Evolutionary conservation across 306 rosid genomes (phyloP).

Genomic region (Vicia villosa): DNA sequence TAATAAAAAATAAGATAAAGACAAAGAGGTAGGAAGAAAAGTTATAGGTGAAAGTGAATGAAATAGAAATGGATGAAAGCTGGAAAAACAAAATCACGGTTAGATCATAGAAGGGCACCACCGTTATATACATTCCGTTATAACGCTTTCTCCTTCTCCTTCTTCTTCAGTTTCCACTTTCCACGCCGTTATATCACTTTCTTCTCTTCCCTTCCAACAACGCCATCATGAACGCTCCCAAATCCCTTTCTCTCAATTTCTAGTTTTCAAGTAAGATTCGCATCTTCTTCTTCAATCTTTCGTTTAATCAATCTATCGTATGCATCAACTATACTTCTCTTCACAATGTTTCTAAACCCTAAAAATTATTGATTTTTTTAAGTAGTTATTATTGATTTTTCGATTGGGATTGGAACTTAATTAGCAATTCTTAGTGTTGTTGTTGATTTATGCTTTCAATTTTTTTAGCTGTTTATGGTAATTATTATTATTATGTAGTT

Average conservation of each 20-base stretch:
- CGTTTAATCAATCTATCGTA: neutral
- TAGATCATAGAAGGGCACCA: neutral
- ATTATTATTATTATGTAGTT: neutral
- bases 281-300: neutral
- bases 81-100: neutral
- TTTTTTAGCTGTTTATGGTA: neutral
- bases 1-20: neutral
- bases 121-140: constrained; percentile 34
- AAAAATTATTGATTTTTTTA: constrained; percentile 11
- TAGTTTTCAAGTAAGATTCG: constrained; percentile 37
- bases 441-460: constrained; percentile 20
- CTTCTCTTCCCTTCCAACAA: neutral
- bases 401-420: neutral
- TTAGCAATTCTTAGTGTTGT: constrained; percentile 1
- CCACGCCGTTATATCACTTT: constrained; percentile 41
- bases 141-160: constrained; percentile 39
- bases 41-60: neutral
- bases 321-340: neutral
- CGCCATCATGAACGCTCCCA: neutral
- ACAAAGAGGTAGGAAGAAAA: neutral
- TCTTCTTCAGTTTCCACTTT: constrained; percentile 28
- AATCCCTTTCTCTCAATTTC: constrained; percentile 3
- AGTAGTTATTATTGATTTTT: neutral
- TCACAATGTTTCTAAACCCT: constrained; percentile 42
- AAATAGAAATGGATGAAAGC: constrained; percentile 6